Base-by-base conservation (phyloP, 306 rosid genomes). In the Echinosophora koreensis region DNA sequence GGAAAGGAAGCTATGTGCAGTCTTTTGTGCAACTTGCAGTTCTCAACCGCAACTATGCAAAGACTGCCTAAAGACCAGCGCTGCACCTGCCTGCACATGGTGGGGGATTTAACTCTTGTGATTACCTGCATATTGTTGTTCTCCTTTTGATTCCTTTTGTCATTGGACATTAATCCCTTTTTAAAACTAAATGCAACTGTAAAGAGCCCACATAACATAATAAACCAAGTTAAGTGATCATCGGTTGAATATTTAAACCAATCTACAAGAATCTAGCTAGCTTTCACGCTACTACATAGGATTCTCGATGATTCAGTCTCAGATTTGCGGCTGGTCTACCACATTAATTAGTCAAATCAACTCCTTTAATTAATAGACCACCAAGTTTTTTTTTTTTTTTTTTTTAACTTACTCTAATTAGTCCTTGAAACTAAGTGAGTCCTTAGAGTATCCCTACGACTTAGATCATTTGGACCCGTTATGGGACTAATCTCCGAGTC, bases 41-140 rank as follows among this genome's bases (percentile, higher is more conserved):
- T 68, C 73, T 44, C 3, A 47, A 63, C 47, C 6, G 42, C 47
- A 50, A 50, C 37, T 62, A 12, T 2, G 27, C 17, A 27, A 52
- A 63, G 4, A 28, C 83, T 39, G 67, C 57, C 22, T 22, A 46
- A 51, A 73, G 37, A 47, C 0, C 50, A 39, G 66, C 2, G 12
- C 6, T 13, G 83, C 87, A 84, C 84, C 47, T 84, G 84, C 8
- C 9, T 13, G 83, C 87, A 84, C 84, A 55, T 84, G 84, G 81
- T 42, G 52, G 34, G 22, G 52, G 68, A 50, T 30, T 81, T 59
- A 51, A 75, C 81, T 38, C 55, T 56, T 66, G 15, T 38, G n/a
- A 4, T 28, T 55, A 30, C 59, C 66, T 62, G 30, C 46, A 56
- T 18, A 2, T 13, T 68, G 11, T 51, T 49, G 28, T 6, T 27